A percentile compares a stretch with the other conserved stretches of the same genome.
These are phyloP conservation scores for Anastatica hierochuntica DNA, from an alignment of 345 rosid species.

Conservation along the genomic window DNA sequence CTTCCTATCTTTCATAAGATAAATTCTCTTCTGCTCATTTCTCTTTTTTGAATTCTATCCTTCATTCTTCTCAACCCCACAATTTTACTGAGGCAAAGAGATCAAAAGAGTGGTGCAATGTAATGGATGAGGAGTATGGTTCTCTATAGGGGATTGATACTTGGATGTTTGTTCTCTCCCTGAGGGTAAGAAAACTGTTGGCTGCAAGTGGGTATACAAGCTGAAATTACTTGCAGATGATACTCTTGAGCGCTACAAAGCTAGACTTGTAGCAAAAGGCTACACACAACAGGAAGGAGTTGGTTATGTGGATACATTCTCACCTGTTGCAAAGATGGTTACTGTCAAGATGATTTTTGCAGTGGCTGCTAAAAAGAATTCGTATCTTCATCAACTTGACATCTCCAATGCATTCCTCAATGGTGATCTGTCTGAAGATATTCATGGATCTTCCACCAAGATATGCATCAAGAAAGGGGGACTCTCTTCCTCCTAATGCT, in stretches of 20 bases:
- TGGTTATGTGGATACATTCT: neutral
- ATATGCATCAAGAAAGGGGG: neutral
- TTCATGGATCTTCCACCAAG: neutral
- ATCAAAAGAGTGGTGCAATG: neutral
- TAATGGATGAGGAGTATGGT: neutral
- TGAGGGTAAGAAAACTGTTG: neutral
- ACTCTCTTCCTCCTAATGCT: too few species aligned
- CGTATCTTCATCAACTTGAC: neutral
- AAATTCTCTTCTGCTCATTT: neutral
- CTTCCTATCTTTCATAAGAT: neutral
- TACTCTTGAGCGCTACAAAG: neutral
- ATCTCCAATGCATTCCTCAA: neutral
- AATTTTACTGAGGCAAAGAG: neutral
- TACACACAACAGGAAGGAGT: neutral
- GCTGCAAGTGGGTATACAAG: neutral
- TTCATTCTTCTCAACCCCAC: neutral
- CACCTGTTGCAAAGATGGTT: neutral
- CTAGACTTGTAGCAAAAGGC: neutral
- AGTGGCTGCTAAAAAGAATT: neutral
- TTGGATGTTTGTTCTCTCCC: neutral
- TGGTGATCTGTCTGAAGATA: neutral
- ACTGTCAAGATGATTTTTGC: neutral
- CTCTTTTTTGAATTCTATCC: neutral
- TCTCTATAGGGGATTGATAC: neutral
- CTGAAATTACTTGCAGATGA: neutral